These are phyloP conservation scores for Mrakia frigida DNA, from an alignment of 768 basidiomycete species.

Conservation along the genomic window DNA sequence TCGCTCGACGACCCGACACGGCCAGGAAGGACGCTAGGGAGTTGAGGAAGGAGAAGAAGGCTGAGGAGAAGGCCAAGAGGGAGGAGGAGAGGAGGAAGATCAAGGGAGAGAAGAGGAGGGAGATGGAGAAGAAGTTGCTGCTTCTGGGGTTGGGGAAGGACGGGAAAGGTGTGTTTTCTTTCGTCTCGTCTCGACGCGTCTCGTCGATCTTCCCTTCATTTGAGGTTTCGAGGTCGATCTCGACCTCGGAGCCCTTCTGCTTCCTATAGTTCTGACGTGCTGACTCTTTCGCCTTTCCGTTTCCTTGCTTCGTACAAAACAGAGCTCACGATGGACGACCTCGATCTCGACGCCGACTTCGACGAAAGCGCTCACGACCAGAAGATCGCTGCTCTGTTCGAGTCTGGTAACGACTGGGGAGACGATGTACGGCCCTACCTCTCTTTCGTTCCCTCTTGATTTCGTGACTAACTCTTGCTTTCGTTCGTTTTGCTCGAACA, in stretches of 20 bases:
- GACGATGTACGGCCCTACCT: constrained; percentile 17
- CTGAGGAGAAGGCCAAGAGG: constrained; percentile 39
- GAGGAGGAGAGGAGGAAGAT: constrained; percentile 68
- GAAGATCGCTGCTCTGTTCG: constrained; percentile 67
- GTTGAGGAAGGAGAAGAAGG: constrained; percentile 65
- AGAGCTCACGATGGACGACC: constrained; percentile 49
- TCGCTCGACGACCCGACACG: constrained; percentile 58
- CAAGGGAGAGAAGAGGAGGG: constrained; percentile 59
- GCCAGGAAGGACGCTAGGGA: constrained; percentile 80
- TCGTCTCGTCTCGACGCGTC: background rate
- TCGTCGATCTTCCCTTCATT: background rate
- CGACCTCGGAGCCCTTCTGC: too few relatives aligned
- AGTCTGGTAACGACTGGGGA: constrained; percentile 28
- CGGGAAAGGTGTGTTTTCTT: constrained; percentile 13
- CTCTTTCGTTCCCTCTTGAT: background rate
- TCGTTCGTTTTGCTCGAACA: background rate
- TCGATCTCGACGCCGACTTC: constrained; percentile 91
- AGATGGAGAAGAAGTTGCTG: constrained; percentile 65
- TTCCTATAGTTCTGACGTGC: too few relatives aligned
- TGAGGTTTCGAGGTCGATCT: background rate
- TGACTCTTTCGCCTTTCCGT: too few relatives aligned
- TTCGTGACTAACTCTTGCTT: background rate
- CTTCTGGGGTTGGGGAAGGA: constrained; percentile 29
- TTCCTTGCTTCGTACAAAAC: background rate
- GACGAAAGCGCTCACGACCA: constrained; percentile 76